A percentile compares a stretch with the other conserved stretches of the same genome.
phyloP scores from a whole-genome alignment of 805 yeast species.

The Candida golubevii region DNA sequence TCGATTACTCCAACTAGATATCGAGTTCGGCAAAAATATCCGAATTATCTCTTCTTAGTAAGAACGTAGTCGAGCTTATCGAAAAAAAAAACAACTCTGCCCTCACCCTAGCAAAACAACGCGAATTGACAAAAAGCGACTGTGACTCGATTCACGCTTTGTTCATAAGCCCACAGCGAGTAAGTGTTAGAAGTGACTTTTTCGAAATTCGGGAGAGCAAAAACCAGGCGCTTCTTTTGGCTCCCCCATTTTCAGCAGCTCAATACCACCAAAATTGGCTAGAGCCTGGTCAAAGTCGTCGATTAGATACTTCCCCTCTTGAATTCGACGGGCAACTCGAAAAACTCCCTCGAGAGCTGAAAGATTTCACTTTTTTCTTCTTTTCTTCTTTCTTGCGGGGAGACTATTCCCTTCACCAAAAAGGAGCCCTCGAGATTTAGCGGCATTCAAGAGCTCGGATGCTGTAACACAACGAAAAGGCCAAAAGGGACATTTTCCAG shows the following conservation, averaged over 20 bases:
- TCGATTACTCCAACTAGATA: too few species aligned
- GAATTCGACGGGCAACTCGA: constrained; percentile 46
- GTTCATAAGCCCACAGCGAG: constrained; percentile 62
- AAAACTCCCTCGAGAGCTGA: constrained; percentile 46
- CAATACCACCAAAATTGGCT: constrained; percentile 46
- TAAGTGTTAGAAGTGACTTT: too few species aligned
- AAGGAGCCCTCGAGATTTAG: constrained; percentile 59
- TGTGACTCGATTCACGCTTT: constrained; percentile 24
- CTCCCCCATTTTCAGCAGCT: constrained; percentile 44
- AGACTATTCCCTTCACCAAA: constrained; percentile 66
- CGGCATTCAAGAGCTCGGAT: constrained; percentile 51
- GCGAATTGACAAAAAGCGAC: too few species aligned
- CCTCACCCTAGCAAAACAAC: too few species aligned
- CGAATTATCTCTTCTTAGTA: too few species aligned
- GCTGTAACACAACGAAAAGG: constrained; percentile 33
- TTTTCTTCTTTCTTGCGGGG: constrained; percentile 41
- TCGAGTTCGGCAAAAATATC: too few species aligned
- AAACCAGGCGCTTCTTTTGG: constrained; percentile 72
- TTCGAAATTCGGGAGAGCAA: constrained; percentile 46
- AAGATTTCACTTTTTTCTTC: constrained; percentile 35
- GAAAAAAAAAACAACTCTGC: too few species aligned
- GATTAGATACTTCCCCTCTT: constrained; percentile 47
- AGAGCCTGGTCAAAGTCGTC: constrained; percentile 59
- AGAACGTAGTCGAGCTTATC: too few species aligned
- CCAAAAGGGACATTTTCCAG: too few species aligned